Evolutionary conservation across 1,284 basidiomycete genomes (phyloP), one percentile per base, ranked within the genome.

Genomic region (Malassezia cuniculi): DNA sequence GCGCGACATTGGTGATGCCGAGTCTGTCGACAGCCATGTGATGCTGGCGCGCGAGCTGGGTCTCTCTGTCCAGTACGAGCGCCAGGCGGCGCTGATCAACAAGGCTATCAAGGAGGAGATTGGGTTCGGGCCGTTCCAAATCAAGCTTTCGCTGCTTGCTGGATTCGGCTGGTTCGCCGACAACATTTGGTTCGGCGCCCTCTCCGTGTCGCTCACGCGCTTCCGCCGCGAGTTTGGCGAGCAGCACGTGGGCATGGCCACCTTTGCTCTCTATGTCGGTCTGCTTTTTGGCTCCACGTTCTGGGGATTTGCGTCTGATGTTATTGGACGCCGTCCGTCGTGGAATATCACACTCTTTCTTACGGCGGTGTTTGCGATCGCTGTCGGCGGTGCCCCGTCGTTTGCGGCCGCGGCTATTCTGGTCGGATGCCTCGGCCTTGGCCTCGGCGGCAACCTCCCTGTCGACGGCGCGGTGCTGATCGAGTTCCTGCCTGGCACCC

Each of bases 311-410:
- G 58, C 60, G 22, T 59, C 65, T 1, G 70, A 71, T 36, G 52
- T 72, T 14, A 59, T 71, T 24, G 70, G 71, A 3, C 71, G 77
- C 16, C 71, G 69, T 29, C 55, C 76, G 7, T 75, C 76, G 3
- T 79, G 77, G 70, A 72, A 79, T 51, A 71, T 72, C 9, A 78
- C 78, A 0, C 68, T 80, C 16, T 73, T 78, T 54, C 64, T 79
- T 34, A 51, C 55, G 19, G 76, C 75, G 22, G 59, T 77, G 1
- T 79, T 79, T 50, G 77, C 76, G 11, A 69, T 78, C 33, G 73
- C 74, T 1, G 72, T 76, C 1, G 78, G 75, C 15, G 75, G 70
- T 2, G 71, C 76, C 9, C 67, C 70, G 5, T 75, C 71, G 54
- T 78, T 78, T 54, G 66, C 71, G 20, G 62, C 70, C 0, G 69